A percentile compares a stretch with the other conserved stretches of the same genome.
These are phyloP conservation scores for Diaporthe aspalathi DNA, from an alignment of 2,329 filamentous ascomycete species.

Conservation along the genomic window DNA sequence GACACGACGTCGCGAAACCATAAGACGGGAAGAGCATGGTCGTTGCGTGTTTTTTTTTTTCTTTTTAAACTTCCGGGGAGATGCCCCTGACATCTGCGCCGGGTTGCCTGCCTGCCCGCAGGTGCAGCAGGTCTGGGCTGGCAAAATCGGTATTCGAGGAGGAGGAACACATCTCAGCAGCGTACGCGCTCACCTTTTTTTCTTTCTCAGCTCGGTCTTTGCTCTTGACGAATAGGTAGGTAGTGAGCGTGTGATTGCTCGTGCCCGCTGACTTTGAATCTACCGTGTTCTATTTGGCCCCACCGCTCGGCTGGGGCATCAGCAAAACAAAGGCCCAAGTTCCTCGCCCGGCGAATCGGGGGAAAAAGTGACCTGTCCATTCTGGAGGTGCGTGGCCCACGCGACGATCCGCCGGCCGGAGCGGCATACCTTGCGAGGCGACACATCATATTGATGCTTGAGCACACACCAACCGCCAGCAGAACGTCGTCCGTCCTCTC, in stretches of 20 bases:
- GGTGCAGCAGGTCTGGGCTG: too few species aligned
- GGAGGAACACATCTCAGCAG: too few species aligned
- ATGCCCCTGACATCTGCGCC: not conserved
- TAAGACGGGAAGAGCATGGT: not conserved
- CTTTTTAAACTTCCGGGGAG: slow-evolving; percentile 14
- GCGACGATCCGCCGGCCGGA: not conserved
- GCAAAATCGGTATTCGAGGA: too few species aligned
- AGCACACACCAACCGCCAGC: not conserved
- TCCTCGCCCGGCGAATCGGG: not conserved
- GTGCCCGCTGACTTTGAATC: too few species aligned
- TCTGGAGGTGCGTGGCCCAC: not conserved
- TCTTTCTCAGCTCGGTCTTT: too few species aligned
- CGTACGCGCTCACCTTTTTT: too few species aligned
- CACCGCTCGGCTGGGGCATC: too few species aligned
- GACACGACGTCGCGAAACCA: not conserved
- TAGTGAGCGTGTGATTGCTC: too few species aligned
- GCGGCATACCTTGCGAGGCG: slow-evolving; percentile 4
- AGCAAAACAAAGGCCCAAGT: too few species aligned
- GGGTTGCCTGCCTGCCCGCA: not conserved
- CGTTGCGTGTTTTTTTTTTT: not conserved
- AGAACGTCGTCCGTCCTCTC: not conserved
- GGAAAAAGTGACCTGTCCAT: not conserved
- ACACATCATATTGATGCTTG: not conserved
- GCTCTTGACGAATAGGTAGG: too few species aligned
- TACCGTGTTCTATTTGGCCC: too few species aligned